Conservation (phyloP, 257 asterid species). For the Capsicum baccatum region DNA sequence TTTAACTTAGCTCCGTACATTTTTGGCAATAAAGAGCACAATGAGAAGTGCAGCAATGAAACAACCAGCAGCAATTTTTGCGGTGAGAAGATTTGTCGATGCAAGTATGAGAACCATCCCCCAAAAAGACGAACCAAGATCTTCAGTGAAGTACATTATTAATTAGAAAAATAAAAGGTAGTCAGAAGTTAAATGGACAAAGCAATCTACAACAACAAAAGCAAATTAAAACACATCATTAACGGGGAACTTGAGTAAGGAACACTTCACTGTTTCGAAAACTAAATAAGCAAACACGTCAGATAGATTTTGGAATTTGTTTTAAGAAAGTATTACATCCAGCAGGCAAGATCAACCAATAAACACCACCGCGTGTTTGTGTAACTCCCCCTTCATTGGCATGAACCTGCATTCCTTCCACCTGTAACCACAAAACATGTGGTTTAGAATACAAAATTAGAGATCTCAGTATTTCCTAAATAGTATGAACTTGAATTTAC, state of each 20-base stretch:
- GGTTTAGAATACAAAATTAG: not conserved
- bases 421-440: constrained; percentile 47
- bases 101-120: constrained; percentile 96
- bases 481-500: not conserved
- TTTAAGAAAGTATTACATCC: constrained; percentile 66
- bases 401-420: constrained; percentile 92
- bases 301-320: not conserved
- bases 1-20: constrained; percentile 53
- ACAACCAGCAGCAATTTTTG: constrained; percentile 93
- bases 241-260: not conserved
- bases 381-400: constrained; percentile 95
- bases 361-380: constrained; percentile 90
- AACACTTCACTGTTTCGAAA: not conserved
- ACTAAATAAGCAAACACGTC: not conserved
- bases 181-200: not conserved
- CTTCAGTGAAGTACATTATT: constrained; percentile 42
- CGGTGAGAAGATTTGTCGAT: constrained; percentile 79
- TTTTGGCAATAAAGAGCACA: constrained; percentile 88
- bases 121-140: constrained; percentile 98
- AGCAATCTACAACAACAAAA: not conserved
- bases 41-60: constrained; percentile 77
- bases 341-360: constrained; percentile 97
- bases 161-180: constrained; percentile 10
- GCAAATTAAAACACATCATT: not conserved
- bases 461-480: not conserved